Percentiles rank a stretch among this genome's conserved stretches.
phyloP scores from a whole-genome alignment of 495 filamentous ascomycete species.

The Hypoxylon cercidicola region DNA sequence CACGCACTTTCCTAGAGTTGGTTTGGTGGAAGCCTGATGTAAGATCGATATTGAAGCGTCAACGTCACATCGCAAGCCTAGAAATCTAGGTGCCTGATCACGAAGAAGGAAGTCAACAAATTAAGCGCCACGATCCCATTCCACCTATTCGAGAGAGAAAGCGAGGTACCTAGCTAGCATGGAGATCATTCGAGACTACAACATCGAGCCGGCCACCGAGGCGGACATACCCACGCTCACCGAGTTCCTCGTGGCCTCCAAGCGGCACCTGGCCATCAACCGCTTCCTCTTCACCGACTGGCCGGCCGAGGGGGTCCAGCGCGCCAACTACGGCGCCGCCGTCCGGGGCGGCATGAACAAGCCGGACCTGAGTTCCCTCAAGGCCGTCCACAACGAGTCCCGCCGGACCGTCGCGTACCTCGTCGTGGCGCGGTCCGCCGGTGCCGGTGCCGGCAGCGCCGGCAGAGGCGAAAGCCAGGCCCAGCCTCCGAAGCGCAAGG shows the following conservation, averaged over 20 bases:
- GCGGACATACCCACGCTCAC: conserved; percentile 36
- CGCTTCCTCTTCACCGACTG: conserved; percentile 46
- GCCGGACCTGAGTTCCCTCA: conserved; percentile 12
- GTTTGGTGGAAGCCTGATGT: no score
- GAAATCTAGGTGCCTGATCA: no score
- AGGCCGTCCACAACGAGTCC: conserved; percentile 15
- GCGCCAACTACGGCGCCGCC: conserved; percentile 25
- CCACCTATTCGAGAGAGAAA: not conserved
- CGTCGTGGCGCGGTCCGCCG: conserved; percentile 8
- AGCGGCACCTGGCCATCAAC: conserved; percentile 48
- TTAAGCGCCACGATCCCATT: no score
- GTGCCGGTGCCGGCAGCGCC: no score
- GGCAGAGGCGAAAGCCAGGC: no score
- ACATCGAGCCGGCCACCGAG: conserved; percentile 23
- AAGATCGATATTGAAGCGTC: no score
- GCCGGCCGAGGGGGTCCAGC: conserved; percentile 42
- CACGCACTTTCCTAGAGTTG: no score
- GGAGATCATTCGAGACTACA: conserved; percentile 21
- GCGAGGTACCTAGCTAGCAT: no score
- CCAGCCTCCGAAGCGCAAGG: no score
- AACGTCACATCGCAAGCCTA: no score
- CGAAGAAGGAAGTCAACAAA: no score
- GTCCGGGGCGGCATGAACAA: conserved; percentile 19
- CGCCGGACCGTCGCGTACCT: conserved; percentile 17
- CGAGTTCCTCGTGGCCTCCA: conserved; percentile 42